Conservation (phyloP, 768 basidiomycete genomes). For the Amanita exitialis region DNA sequence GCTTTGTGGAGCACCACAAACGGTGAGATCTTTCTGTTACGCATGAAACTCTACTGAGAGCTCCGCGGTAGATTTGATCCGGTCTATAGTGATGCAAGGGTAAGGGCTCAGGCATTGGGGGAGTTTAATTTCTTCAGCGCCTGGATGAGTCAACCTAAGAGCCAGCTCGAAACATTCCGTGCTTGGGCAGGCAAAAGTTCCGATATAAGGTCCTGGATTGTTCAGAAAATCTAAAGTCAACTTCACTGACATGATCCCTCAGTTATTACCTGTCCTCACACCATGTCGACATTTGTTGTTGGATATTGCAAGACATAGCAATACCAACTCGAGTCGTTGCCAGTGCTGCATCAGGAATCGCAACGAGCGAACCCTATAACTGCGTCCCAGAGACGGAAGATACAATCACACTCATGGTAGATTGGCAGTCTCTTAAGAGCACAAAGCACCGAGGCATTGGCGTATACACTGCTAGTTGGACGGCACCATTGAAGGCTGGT, state of each 20-base stretch:
- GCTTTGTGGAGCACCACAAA: constrained; percentile 94
- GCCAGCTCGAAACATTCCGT: constrained; percentile 88
- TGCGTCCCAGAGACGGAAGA: constrained; percentile 85
- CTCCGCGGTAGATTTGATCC: constrained; percentile 56
- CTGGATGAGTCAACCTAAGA: constrained; percentile 98
- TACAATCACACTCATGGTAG: constrained; percentile 60
- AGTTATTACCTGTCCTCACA: constrained; percentile 94
- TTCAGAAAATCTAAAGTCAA: constrained; percentile 6
- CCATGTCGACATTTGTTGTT: constrained; percentile 84
- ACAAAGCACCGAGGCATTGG: constrained; percentile 73
- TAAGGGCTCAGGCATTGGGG: constrained; percentile 63
- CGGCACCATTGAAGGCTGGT: constrained; percentile 83
- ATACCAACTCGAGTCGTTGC: constrained; percentile 81
- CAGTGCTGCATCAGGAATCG: constrained; percentile 85
- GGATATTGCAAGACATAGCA: constrained; percentile 72
- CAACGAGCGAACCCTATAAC: constrained; percentile 81
- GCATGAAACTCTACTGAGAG: background rate
- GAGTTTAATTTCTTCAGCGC: constrained; percentile 95
- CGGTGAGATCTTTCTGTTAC: constrained; percentile 28
- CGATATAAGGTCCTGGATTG: constrained; percentile 59
- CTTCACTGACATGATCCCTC: background rate
- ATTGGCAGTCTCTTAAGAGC: constrained; percentile 81
- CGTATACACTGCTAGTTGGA: constrained; percentile 93
- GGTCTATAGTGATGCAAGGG: constrained; percentile 85
- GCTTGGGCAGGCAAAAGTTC: constrained; percentile 94